Conservation (phyloP, 768 basidiomycete species). For the Tulasnella sp. region DNA sequence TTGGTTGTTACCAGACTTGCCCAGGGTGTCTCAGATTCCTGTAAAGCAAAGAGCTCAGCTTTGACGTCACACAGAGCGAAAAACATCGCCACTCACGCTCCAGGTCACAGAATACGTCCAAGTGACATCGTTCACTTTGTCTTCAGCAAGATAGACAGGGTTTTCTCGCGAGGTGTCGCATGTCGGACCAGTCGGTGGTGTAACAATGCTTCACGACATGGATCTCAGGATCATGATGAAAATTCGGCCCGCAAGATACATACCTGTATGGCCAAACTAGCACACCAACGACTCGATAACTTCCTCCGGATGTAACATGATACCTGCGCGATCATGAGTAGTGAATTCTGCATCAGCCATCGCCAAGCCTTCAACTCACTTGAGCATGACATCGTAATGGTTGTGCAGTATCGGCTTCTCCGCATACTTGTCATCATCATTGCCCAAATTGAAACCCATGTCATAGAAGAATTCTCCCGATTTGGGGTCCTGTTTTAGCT, state of each 20-base stretch:
- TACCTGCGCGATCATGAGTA: conserved; percentile 50
- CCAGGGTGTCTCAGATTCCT: conserved; percentile 83
- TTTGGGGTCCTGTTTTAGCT: conserved; percentile 72
- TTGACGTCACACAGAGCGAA: neutral
- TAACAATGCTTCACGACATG: conserved; percentile 42
- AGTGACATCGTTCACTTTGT: conserved; percentile 45
- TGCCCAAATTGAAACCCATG: conserved; percentile 83
- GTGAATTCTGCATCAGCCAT: neutral
- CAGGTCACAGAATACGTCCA: conserved; percentile 85
- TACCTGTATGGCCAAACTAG: conserved; percentile 63
- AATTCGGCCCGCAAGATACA: neutral
- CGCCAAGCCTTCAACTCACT: conserved; percentile 40
- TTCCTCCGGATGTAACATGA: conserved; percentile 52
- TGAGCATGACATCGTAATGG: conserved; percentile 78
- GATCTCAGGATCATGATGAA: neutral
- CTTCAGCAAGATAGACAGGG: conserved; percentile 47
- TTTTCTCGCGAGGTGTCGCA: conserved; percentile 34
- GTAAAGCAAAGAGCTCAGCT: conserved; percentile 1
- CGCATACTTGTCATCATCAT: conserved; percentile 43
- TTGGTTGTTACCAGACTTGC: conserved; percentile 32
- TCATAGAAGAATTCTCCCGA: conserved; percentile 83
- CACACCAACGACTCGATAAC: conserved; percentile 85
- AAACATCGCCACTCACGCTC: conserved; percentile 41
- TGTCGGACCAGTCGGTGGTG: conserved; percentile 39
- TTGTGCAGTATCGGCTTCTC: conserved; percentile 70